A percentile compares a stretch with the other conserved stretches of the same genome.
Conservation (phyloP, 2,329 filamentous ascomycete genomes). For the Neurospora sp. region DNA sequence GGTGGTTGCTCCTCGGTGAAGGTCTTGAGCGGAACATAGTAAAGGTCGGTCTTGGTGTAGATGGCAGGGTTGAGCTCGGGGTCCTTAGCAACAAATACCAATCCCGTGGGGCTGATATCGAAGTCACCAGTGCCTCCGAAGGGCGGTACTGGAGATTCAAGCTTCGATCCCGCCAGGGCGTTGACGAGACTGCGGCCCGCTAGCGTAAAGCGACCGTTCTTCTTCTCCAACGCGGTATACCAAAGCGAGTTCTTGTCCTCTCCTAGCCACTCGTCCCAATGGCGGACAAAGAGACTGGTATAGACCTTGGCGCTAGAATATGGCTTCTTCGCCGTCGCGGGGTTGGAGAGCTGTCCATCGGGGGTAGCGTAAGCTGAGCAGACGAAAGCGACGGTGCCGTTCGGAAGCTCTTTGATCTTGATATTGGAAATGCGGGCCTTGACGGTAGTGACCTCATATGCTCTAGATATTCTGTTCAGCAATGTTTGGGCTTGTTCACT, state of each 20-base stretch:
- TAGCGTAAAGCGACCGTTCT: conserved; percentile 31
- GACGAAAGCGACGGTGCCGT: conserved; percentile 43
- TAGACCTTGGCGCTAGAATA: conserved; percentile 62
- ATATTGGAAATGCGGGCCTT: conserved; percentile 47
- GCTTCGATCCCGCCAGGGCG: conserved; percentile 47
- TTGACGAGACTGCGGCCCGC: conserved; percentile 43
- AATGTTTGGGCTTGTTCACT: background rate
- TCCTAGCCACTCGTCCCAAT: conserved; percentile 72
- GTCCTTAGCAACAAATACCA: conserved; percentile 69
- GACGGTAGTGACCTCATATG: conserved; percentile 38
- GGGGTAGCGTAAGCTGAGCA: conserved; percentile 57
- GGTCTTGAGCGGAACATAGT: conserved; percentile 55
- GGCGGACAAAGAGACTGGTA: conserved; percentile 64
- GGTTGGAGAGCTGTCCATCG: conserved; percentile 60
- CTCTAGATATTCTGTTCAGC: conserved; percentile 19
- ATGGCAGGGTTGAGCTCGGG: conserved; percentile 60
- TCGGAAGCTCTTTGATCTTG: conserved; percentile 43
- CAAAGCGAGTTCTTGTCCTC: conserved; percentile 64
- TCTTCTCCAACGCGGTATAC: conserved; percentile 52
- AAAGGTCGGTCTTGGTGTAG: conserved; percentile 75
- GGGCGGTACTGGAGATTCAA: conserved; percentile 61
- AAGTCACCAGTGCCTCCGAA: conserved; percentile 78
- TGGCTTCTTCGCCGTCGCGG: conserved; percentile 48
- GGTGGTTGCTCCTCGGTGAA: conserved; percentile 46
- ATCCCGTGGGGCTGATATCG: conserved; percentile 55